Evolutionary conservation across 2,329 filamentous ascomycete species (phyloP).

Genomic region (Arthrocladium fulminans): DNA sequence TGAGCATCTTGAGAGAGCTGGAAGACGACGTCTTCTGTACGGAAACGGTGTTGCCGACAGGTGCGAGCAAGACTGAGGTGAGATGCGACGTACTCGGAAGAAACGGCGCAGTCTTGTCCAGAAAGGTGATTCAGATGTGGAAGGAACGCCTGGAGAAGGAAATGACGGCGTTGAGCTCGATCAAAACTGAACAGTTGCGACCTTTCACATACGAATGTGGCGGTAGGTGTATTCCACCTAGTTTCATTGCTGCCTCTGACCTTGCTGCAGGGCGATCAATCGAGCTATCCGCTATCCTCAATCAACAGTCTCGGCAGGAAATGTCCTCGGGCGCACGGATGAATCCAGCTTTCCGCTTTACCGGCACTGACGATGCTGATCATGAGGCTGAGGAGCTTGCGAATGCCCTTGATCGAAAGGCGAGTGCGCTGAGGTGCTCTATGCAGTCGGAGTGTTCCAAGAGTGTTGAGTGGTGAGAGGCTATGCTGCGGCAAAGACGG

Average conservation of each 20-base stretch:
- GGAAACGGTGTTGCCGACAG: constrained; percentile 13
- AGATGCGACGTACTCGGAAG: constrained; percentile 16
- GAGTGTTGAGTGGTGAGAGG: constrained; percentile 15
- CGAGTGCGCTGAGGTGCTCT: constrained; percentile 11
- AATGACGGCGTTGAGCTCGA: constrained; percentile 6
- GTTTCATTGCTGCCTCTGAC: neutral
- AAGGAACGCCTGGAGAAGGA: constrained; percentile 17
- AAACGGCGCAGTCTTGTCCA: constrained; percentile 9
- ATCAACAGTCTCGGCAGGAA: constrained; percentile 16
- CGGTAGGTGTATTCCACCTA: constrained; percentile 10
- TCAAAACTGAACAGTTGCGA: constrained; percentile 2
- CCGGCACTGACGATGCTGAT: constrained; percentile 14
- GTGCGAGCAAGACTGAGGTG: constrained; percentile 11
- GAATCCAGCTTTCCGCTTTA: constrained; percentile 16
- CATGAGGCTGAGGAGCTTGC: constrained; percentile 16
- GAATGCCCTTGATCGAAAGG: constrained; percentile 13
- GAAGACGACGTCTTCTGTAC: constrained; percentile 16
- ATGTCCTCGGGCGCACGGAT: constrained; percentile 14
- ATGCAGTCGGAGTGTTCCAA: constrained; percentile 12
- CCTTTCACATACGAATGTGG: constrained; percentile 18
- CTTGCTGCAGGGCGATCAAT: constrained; percentile 15
- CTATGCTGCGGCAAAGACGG: too few relatives aligned
- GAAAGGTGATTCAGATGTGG: constrained; percentile 9
- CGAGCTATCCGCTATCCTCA: constrained; percentile 18
- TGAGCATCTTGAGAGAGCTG: constrained; percentile 18